Base-by-base conservation (phyloP, 179 eudicot genomes). In the Gypsophila paniculata region DNA sequence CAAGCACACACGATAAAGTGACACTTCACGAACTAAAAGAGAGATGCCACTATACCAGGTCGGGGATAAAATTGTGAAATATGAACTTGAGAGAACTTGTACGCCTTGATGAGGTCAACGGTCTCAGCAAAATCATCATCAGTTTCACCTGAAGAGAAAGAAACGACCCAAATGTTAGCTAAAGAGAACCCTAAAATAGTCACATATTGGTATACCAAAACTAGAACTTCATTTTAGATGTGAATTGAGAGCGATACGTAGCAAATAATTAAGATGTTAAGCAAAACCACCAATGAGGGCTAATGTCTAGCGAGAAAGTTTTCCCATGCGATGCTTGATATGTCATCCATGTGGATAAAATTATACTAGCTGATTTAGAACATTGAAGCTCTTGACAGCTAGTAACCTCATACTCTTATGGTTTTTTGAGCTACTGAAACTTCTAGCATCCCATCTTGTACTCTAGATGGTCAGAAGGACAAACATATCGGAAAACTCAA, bases 41-140 rank as follows among this genome's bases (percentile, higher is more conserved):
- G 39, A 54, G 49, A 46, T 53, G 72, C 18, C 25, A 61, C 57
- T 77, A 71, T 84, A 94, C 99, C 99, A 65, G 99, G 99, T 29
- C 99, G 86, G 51, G 99, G 96, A 85, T 95, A 95, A 77, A 95
- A 95, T 58, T 95, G 99, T 57, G 98, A 95, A 74, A 95, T 95
- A 77, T 95, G 99, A 84, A 95, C 99, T 85, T 95, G 97, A 78
- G 99, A 78, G 36, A 94, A 77, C 81, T 88, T 92, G 81, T 88
- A 92, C 13, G 88, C 85, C 80, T 90, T 88, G 25, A 92, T 83
- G 59, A 92, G 96, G 77, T 81, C 82, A 52, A 92, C 84, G 26
- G 97, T 94, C 74, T 85, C 79, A 71, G 82, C 83, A 84, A 91
- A 91, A 83, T 91, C 95, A 73, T 90, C 95, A 76, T 95, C 99